These are phyloP conservation scores for Drechslerella dactyloides DNA, from an alignment of 2,329 filamentous ascomycete genomes.

Conservation along the genomic window DNA sequence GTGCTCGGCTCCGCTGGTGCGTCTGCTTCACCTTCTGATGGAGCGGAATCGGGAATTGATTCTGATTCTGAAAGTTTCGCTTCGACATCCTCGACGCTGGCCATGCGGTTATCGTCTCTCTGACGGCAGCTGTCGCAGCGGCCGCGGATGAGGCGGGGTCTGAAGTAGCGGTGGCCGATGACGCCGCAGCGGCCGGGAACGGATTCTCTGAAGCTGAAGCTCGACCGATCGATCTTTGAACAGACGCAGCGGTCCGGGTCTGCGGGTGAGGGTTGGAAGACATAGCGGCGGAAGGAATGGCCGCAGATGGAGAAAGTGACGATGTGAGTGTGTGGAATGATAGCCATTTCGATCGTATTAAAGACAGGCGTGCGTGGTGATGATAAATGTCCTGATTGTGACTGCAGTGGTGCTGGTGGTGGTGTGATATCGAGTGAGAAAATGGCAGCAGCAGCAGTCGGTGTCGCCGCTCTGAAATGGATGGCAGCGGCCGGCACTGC, in stretches of 20 bases:
- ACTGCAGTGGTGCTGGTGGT: too few relatives aligned
- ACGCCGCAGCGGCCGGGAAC: conserved; percentile 15
- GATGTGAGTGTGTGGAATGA: conserved; percentile 12
- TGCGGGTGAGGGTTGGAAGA: conserved; percentile 12
- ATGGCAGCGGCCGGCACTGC: too few relatives aligned
- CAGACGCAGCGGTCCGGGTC: conserved; percentile 5
- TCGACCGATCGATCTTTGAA: conserved; percentile 2
- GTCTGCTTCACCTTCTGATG: too few relatives aligned
- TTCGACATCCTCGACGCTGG: too few relatives aligned
- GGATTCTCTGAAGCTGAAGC: not conserved
- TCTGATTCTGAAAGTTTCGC: too few relatives aligned
- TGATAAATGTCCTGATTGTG: too few relatives aligned
- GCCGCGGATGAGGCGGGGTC: conserved; percentile 5
- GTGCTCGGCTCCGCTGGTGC: too few relatives aligned
- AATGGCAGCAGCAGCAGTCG: too few relatives aligned
- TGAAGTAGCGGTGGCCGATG: conserved; percentile 6
- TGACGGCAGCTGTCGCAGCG: conserved; percentile 5
- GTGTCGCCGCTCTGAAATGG: too few relatives aligned
- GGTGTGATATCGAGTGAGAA: too few relatives aligned
- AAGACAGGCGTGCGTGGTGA: too few relatives aligned
- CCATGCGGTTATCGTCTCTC: conserved; percentile 2
- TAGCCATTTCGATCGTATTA: not conserved
- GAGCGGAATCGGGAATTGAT: too few relatives aligned
- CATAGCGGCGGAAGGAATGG: conserved; percentile 15
- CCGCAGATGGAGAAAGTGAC: conserved; percentile 22